Evolutionary conservation across 805 yeast species (phyloP).

Genomic region (Starmerella powellii): DNA sequence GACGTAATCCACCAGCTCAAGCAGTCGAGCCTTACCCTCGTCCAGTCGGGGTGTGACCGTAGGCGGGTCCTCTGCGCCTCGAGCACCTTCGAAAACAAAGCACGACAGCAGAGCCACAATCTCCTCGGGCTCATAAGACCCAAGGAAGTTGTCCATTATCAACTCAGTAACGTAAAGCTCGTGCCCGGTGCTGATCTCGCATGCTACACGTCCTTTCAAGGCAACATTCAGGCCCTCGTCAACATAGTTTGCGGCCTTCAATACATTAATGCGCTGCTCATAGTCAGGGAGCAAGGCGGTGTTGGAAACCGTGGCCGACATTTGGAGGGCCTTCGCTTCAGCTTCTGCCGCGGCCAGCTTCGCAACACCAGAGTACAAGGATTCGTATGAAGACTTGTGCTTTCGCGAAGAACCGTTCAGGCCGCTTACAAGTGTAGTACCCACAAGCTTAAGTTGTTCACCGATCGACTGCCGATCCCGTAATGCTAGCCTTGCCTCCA

Average conservation of each 20-base stretch:
- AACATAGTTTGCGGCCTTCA: conserved; percentile 67
- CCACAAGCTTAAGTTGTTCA: background rate
- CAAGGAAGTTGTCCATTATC: conserved; percentile 79
- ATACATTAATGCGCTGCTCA: conserved; percentile 71
- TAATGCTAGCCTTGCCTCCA: conserved; percentile 1
- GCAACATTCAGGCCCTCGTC: conserved; percentile 61
- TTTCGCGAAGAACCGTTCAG: background rate
- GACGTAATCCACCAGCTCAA: conserved; percentile 54
- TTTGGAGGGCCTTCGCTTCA: conserved; percentile 16
- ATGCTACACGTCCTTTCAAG: conserved; percentile 34
- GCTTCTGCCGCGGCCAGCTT: conserved; percentile 1
- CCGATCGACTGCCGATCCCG: background rate
- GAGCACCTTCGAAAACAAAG: conserved; percentile 83
- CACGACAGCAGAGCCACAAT: conserved; percentile 88
- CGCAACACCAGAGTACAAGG: background rate
- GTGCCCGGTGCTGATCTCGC: conserved; percentile 63
- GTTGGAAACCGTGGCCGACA: conserved; percentile 71
- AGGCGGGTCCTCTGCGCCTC: conserved; percentile 46
- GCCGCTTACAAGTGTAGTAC: background rate
- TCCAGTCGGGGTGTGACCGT: conserved; percentile 79
- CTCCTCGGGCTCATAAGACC: conserved; percentile 89
- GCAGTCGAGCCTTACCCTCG: conserved; percentile 45
- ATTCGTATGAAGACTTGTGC: background rate
- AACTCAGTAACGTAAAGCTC: conserved; percentile 90
- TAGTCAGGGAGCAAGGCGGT: conserved; percentile 85